Conservation (phyloP, 306 rosid species). For the Trichosanthes cucumerina region DNA sequence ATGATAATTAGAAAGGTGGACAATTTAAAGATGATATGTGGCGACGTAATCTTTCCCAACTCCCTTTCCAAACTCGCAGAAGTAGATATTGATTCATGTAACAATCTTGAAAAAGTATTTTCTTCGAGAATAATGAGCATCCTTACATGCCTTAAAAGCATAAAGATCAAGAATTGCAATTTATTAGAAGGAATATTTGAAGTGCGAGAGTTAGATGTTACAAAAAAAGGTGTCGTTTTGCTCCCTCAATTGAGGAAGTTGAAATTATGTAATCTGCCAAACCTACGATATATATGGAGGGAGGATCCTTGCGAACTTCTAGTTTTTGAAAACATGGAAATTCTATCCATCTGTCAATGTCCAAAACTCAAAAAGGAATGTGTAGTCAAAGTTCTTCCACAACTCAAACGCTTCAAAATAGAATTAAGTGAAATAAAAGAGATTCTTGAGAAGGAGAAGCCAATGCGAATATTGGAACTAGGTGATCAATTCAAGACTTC, state of each 20-base stretch:
- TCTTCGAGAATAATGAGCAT: background rate
- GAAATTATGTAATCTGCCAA: background rate
- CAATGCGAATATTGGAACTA: background rate
- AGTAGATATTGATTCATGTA: background rate
- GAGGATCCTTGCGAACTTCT: background rate
- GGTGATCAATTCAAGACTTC: too few relatives aligned
- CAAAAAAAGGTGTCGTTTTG: background rate
- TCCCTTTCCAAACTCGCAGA: background rate
- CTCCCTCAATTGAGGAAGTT: background rate
- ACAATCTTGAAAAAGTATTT: background rate
- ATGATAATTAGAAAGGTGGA: accelerated
- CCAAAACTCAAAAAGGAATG: background rate
- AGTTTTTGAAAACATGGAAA: background rate
- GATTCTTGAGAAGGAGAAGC: background rate
- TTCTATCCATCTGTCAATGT: background rate
- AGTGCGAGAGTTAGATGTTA: background rate
- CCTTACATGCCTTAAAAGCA: background rate
- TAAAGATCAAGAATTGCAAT: background rate
- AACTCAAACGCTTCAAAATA: background rate
- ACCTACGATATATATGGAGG: background rate
- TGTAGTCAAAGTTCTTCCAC: background rate
- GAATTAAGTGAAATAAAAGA: background rate
- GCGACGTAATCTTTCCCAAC: background rate
- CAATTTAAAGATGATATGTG: background rate
- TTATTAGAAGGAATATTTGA: background rate